phyloP scores from a whole-genome alignment of 768 basidiomycete species.

The Serendipita sp. region DNA sequence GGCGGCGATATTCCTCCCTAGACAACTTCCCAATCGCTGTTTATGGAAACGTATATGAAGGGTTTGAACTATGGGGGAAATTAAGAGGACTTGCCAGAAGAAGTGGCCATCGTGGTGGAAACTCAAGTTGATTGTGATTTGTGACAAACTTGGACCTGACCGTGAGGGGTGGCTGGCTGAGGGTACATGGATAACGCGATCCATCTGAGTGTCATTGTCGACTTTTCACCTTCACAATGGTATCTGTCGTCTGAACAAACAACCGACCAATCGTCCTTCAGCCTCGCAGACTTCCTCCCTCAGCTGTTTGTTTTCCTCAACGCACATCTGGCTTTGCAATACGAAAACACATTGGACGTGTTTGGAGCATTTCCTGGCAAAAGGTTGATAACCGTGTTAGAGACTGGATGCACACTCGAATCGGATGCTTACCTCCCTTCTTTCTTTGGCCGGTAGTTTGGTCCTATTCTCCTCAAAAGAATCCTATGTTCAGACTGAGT shows the following conservation, averaged over 20 bases:
- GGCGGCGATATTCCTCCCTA: conserved; percentile 82
- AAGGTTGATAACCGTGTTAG: conserved; percentile 34
- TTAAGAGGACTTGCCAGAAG: background rate
- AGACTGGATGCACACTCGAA: background rate
- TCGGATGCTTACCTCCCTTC: background rate
- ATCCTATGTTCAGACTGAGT: conserved; percentile 18
- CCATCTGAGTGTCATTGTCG: conserved; percentile 71
- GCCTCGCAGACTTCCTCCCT: conserved; percentile 59
- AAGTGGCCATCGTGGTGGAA: background rate
- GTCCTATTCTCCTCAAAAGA: conserved; percentile 63
- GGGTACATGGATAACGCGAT: conserved; percentile 31
- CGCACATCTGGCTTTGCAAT: conserved; percentile 74
- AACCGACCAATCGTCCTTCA: conserved; percentile 33
- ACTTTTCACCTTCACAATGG: conserved; percentile 81
- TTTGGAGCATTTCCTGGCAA: conserved; percentile 77
- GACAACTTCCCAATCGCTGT: conserved; percentile 64
- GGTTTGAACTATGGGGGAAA: background rate
- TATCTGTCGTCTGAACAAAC: conserved; percentile 41
- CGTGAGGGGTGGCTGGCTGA: background rate
- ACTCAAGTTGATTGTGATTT: background rate
- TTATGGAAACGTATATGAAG: background rate
- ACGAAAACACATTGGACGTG: conserved; percentile 86
- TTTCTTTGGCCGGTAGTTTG: conserved; percentile 28
- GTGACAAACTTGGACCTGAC: conserved; percentile 2
- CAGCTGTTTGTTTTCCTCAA: conserved; percentile 85